Percentiles rank a stretch among this genome's conserved stretches.
phyloP scores from a whole-genome alignment of 495 filamentous ascomycete genomes.

The Talaromyces wortmannii region DNA sequence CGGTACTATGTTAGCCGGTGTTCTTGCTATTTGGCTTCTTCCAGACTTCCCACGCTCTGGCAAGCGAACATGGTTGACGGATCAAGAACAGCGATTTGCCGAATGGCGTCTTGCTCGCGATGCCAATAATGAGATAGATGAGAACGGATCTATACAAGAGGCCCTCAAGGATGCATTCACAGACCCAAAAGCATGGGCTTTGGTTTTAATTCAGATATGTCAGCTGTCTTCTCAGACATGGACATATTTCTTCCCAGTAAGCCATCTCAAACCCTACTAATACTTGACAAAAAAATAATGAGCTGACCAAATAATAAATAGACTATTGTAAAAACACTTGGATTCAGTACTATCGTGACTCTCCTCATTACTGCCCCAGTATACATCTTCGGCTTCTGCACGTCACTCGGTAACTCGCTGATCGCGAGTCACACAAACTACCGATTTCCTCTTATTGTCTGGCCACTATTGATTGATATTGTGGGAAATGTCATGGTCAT shows the following conservation, averaged over 20 bases:
- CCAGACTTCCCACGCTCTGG: slow-evolving; percentile 15
- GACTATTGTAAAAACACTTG: slow-evolving; percentile 23
- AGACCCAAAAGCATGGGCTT: slow-evolving; percentile 18
- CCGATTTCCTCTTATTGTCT: too few relatives aligned
- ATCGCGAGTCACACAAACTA: too few relatives aligned
- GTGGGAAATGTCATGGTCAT: too few relatives aligned
- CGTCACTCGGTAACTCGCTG: slow-evolving; percentile 23
- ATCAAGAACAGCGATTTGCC: too few relatives aligned
- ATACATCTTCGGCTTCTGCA: slow-evolving; percentile 22
- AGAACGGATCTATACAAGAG: slow-evolving; percentile 9
- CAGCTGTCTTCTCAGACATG: slow-evolving; percentile 18
- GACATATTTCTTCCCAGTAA: too few relatives aligned
- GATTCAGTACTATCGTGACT: slow-evolving; percentile 17
- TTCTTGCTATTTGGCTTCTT: slow-evolving; percentile 10
- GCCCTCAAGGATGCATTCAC: slow-evolving; percentile 13
- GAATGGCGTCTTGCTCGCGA: too few relatives aligned
- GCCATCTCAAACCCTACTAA: too few relatives aligned
- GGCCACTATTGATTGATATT: too few relatives aligned
- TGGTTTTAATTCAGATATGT: slow-evolving; percentile 15
- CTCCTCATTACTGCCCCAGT: slow-evolving; percentile 21
- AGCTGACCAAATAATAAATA: too few relatives aligned
- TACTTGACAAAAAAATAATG: too few relatives aligned
- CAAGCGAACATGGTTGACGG: slow-evolving; percentile 13
- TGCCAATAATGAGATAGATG: too few relatives aligned
- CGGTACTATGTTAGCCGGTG: slow-evolving; percentile 14